Evolutionary conservation across 2,329 filamentous ascomycete genomes (phyloP).

Genomic region (Aspergillus arachidicola): DNA sequence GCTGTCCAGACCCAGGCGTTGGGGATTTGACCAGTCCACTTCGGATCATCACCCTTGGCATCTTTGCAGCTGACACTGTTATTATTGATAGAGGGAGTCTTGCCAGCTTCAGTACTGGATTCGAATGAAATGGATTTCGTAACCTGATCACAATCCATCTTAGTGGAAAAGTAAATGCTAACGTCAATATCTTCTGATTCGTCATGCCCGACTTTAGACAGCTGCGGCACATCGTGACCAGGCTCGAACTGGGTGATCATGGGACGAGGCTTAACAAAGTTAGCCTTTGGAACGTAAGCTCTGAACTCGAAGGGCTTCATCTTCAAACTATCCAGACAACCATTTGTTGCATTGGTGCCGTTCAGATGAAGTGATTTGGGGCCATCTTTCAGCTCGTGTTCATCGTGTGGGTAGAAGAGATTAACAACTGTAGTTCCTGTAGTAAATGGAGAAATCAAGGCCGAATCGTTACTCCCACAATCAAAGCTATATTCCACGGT

Average conservation of each 20-base stretch:
- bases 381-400: conserved; percentile 54
- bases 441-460: conserved; percentile 60
- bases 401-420: conserved; percentile 64
- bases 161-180: conserved; percentile 60
- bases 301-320: conserved; percentile 61
- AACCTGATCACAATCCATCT: conserved; percentile 64
- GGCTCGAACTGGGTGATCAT: conserved; percentile 63
- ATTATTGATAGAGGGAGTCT: conserved; percentile 47
- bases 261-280: conserved; percentile 56
- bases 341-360: conserved; percentile 52
- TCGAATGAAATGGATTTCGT: conserved; percentile 53
- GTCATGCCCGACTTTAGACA: conserved; percentile 49
- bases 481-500: conserved; percentile 60
- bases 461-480: conserved; percentile 53
- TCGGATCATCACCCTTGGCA: conserved; percentile 35
- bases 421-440: conserved; percentile 61
- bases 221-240: conserved; percentile 61
- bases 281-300: conserved; percentile 58
- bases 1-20: conserved; percentile 58
- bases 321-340: conserved; percentile 57
- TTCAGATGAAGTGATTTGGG: conserved; percentile 51
- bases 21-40: conserved; percentile 56
- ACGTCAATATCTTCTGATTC: conserved; percentile 52
- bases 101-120: conserved; percentile 55
- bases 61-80: conserved; percentile 50